Evolutionary conservation across 352 stramenopile genomes (phyloP), one percentile per base, ranked within the genome.

Genomic region (Phytopythium mirpurense): DNA sequence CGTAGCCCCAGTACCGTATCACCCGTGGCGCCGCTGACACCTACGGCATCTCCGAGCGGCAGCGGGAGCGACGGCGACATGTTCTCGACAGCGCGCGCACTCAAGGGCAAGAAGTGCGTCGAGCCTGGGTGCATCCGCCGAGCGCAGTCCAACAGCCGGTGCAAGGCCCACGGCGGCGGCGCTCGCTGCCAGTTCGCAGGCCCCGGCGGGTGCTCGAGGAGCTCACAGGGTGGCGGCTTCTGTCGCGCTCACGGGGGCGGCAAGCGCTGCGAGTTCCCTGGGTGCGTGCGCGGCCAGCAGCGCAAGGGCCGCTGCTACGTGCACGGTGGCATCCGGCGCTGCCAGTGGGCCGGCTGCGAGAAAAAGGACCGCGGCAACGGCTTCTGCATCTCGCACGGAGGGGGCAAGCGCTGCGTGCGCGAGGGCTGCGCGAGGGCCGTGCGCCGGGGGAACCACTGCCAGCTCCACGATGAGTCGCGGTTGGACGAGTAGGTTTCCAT

Each of bases 291-390:
- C 24, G 83, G 83, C 6, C 79, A 90, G 57, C 79, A 93, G 52
- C 83, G 83, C 59, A 91, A 93, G 57, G 83, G 83, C 2, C 76
- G 77, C 18, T 93, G 83, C 72, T 93, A 91, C 67, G 74, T 90
- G 8, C 83, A 93, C 58, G 83, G 83, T 18, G 83, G 83, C 44
- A 90, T 93, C 57, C 83, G 83, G 56, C 86, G 86, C 58, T 95
- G 85, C 51, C 78, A 89, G 48, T 70, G 73, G 41, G 68, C 64
- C 21, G 53, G 63, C 9, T 95, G 85, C 54, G 80, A 93, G 67
- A 95, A 95, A 68, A 90, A 93, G 35, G 85, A 93, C 50, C 77
- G 83, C 36, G 85, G 83, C 54, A 91, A 91, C 42, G 77, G 77
- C 29, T 86, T 80, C 37, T 88, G 76, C 62, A 88, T 88, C 45